A percentile compares a stretch with the other conserved stretches of the same genome.
Conservation (phyloP, 148 eudicot species). For the Suaeda aralocaspica region DNA sequence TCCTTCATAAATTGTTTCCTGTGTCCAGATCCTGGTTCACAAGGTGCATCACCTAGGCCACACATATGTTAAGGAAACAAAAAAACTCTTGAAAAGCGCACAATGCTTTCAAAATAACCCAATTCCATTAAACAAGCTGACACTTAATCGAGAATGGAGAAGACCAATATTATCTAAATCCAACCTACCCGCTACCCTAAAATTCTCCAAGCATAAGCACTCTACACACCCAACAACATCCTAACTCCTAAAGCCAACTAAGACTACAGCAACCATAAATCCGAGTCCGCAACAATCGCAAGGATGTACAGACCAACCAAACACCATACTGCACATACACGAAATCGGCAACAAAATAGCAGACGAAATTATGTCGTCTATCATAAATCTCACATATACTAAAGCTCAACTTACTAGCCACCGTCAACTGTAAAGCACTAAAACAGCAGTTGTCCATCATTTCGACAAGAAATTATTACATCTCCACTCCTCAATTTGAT, state of each 20-base stretch:
- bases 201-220: too few relatives aligned
- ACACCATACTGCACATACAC: not conserved
- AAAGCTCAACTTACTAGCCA: not conserved
- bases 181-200: too few relatives aligned
- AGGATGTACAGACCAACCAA: not conserved
- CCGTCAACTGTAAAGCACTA: not conserved
- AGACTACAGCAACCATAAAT: not conserved
- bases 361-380: not conserved
- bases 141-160: too few relatives aligned
- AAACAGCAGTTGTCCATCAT: not conserved
- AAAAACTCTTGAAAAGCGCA: too few relatives aligned
- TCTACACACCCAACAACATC: not conserved
- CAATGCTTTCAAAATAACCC: too few relatives aligned
- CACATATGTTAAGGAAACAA: too few relatives aligned
- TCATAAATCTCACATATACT: not conserved
- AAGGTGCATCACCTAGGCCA: too few relatives aligned
- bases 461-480: not conserved
- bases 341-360: not conserved
- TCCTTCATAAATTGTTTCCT: not conserved
- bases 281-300: not conserved
- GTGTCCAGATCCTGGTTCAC: not conserved
- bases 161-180: too few relatives aligned
- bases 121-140: too few relatives aligned
- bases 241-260: too few relatives aligned
- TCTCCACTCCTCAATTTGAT: not conserved